Base-by-base conservation (phyloP, 352 stramenopile species). In the Phytophthora megakarya region DNA sequence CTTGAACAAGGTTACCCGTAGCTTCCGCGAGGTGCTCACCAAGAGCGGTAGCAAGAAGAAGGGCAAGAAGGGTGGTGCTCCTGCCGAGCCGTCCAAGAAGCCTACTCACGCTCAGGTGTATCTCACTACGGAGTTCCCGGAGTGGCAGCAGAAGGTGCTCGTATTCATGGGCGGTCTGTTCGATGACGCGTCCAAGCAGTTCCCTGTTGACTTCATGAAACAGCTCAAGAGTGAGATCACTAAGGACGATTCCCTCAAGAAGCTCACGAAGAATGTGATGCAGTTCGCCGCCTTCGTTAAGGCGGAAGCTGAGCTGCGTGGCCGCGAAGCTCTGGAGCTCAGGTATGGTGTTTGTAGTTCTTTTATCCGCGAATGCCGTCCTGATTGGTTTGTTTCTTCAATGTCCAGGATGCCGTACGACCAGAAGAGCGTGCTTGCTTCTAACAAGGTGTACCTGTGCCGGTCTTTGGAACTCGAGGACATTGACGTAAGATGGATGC, bases 231-330 rank as follows among this genome's bases (percentile, higher is more conserved):
- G 75, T 19, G 59, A 84, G 52, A 74, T 97, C 38, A 63, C 66
- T 8, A 78, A 83, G 45, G 73, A 94, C 64, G 83, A 92, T 50
- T 84, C 90, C 30, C 59, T 96, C 45, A 96, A 95, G 81, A 92
- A 88, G 72, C 68, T 95, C 13, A 96, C 84, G 13, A 99, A 98
- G 84, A 93, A 97, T 61, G 85, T 96, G 25, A 99, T 99, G 97
- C 97, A 99, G 71, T 98, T 99, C 64, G 96, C 89, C 59, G 90
- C 92, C 22, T 99, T 98, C 44, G 87, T 98, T 63, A 98, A 98
- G 79, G 84, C 83, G 22, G 95, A 99, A 69, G 92, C 89, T 22
- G 76, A 91, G 48, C 81, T 98, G 57, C 90, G 97, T 58, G 97
- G 97, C 51, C 73, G 86, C 43, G 90, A 97, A 55, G 95, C 93